phyloP scores from a whole-genome alignment of 2,329 filamentous ascomycete species.

The Fusarium floridanum region DNA sequence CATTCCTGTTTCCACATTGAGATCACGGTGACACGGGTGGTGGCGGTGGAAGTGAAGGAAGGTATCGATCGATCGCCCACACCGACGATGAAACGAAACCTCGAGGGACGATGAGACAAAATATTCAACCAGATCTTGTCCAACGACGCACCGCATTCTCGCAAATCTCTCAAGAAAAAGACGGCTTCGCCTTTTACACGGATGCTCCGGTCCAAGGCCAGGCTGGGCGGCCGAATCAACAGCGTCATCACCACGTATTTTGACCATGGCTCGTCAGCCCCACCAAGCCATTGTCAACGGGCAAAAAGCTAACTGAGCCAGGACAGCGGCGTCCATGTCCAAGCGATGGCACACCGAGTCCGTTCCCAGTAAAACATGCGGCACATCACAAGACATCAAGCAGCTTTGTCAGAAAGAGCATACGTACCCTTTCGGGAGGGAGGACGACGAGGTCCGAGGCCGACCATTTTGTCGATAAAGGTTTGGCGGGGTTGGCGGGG shows the following conservation, averaged over 20 bases:
- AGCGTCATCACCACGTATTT: constrained; percentile 36
- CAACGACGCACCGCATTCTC: background rate
- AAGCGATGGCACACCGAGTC: background rate
- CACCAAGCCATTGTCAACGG: constrained; percentile 25
- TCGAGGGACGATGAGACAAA: background rate
- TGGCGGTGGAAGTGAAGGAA: constrained; percentile 5
- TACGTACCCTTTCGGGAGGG: constrained; percentile 76
- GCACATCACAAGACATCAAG: background rate
- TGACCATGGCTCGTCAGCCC: constrained; percentile 22
- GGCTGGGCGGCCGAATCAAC: constrained; percentile 18
- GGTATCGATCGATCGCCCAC: background rate
- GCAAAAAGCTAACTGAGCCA: constrained; percentile 12
- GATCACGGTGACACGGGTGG: constrained; percentile 29
- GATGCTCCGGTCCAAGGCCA: background rate
- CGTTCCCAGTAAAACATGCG: background rate
- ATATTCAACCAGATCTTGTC: background rate
- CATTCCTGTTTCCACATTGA: constrained; percentile 18
- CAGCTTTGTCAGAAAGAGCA: constrained; percentile 14
- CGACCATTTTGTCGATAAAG: constrained; percentile 60
- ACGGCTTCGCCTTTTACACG: constrained; percentile 29
- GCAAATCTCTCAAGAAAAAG: background rate
- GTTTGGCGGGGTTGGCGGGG: constrained; percentile 55
- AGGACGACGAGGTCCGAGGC: constrained; percentile 64
- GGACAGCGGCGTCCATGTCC: constrained; percentile 7
- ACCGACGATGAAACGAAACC: constrained; percentile 5